Base-by-base conservation (phyloP, 2,329 filamentous ascomycete genomes). In the Colletotrichum musae region DNA sequence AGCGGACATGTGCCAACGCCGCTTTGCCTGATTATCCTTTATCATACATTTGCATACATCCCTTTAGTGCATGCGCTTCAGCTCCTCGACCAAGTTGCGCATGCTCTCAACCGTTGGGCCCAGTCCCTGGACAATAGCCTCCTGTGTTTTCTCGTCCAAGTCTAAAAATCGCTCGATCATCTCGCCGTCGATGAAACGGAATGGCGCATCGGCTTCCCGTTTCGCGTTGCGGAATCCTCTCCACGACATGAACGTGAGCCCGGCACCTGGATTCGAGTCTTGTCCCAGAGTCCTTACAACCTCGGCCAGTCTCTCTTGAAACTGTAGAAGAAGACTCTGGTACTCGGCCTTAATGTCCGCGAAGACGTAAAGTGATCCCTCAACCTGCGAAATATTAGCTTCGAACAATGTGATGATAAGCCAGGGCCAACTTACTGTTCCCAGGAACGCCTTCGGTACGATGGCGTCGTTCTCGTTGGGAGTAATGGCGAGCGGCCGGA, bases 311-410 rank as follows among this genome's bases (percentile, higher is more conserved):
- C 87, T 89, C 0, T 84, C 82, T 78, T 99, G 96, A 63, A 99
- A 89, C 1, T 89, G 89, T 81, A 98, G 92, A 28, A 99, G 87
- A 13, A 97, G 84, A 73, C 97, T 92, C 76, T 94, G 92, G 61
- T 93, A 89, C 4, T 86, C 79, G 0, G 92, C 85, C 3, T 91
- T 86, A 72, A 99, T 94, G 6, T 92, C 88, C 1, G 93, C 94
- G 75, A 96, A 95, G 72, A 99, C 89, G 79, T 97, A 98, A 57
- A 99, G 91, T 0, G 92, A 92, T 28, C 96, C 96, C 79, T 98
- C 95, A 56, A 95, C 90, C 94, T 96, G 57, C 9, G n/a, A 51
- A 32, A 36, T 64, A 60, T 77, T 71, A 77, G 75, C 47, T 47
- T 50, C 10, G 2, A 54, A 36, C 32, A 24, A 48, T 21, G 2